Evolutionary conservation across 345 rosid species (phyloP).

Genomic region (Carallia pectinifolia): DNA sequence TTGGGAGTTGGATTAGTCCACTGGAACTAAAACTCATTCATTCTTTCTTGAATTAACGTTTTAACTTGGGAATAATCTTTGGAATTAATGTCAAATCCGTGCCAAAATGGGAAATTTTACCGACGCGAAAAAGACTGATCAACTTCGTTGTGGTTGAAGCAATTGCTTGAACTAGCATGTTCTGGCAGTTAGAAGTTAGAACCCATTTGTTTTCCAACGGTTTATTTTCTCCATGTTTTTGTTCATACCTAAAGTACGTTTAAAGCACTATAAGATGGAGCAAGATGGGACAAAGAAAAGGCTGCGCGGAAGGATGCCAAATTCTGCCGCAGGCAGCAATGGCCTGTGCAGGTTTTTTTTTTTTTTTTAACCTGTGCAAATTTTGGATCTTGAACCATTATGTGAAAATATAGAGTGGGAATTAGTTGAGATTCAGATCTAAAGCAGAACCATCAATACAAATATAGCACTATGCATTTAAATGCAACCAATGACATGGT

Average conservation of each 20-base stretch:
- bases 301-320: neutral
- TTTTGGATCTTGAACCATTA: constrained; percentile 15
- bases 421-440: constrained; percentile 25
- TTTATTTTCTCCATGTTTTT: too few relatives aligned
- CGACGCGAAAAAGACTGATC: constrained; percentile 11
- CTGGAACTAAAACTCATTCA: neutral
- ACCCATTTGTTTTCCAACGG: neutral
- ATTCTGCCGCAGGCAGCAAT: neutral
- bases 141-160: constrained; percentile 16
- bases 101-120: constrained; percentile 4
- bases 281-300: neutral
- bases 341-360: neutral
- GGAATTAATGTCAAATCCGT: neutral
- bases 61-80: neutral
- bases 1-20: neutral
- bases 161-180: constrained; percentile 6
- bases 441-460: neutral
- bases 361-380: neutral
- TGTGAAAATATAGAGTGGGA: neutral
- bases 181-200: constrained; percentile 3
- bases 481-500: neutral
- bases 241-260: too few relatives aligned
- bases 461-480: neutral
- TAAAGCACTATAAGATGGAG: neutral
- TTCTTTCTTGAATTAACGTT: neutral